Conservation (phyloP, 495 filamentous ascomycete species). For the Neurospora sp. region DNA sequence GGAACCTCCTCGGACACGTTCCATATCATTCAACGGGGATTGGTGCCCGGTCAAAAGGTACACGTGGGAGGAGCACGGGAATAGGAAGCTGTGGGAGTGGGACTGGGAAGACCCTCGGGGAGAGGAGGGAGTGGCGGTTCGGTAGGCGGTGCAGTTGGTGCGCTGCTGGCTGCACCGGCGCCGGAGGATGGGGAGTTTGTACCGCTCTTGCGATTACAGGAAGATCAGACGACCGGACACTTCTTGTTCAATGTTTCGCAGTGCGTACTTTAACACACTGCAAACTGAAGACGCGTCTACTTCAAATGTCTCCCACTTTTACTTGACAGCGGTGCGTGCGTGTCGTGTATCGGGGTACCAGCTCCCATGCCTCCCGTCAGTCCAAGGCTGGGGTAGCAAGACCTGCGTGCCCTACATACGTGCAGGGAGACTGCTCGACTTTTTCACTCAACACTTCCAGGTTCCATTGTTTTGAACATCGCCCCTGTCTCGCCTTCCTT, state of each 20-base stretch:
- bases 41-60: neutral
- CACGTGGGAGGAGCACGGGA: neutral
- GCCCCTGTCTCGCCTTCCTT: no score
- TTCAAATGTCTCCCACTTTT: neutral
- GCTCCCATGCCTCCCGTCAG: neutral
- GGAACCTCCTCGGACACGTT: neutral
- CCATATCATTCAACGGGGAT: neutral
- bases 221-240: neutral
- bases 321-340: neutral
- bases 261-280: neutral
- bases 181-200: slow-evolving; percentile 5
- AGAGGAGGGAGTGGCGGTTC: neutral
- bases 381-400: neutral
- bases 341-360: neutral
- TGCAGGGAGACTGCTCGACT: neutral
- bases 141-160: slow-evolving; percentile 23
- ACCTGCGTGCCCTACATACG: neutral
- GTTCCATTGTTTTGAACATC: neutral
- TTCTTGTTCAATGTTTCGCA: neutral
- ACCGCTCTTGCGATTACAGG: neutral
- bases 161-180: slow-evolving; percentile 6
- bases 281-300: neutral
- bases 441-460: neutral
- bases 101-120: slow-evolving; percentile 29
- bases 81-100: neutral